These are phyloP conservation scores for Tilletia caries DNA, from an alignment of 1,284 basidiomycete species.

Conservation along the genomic window DNA sequence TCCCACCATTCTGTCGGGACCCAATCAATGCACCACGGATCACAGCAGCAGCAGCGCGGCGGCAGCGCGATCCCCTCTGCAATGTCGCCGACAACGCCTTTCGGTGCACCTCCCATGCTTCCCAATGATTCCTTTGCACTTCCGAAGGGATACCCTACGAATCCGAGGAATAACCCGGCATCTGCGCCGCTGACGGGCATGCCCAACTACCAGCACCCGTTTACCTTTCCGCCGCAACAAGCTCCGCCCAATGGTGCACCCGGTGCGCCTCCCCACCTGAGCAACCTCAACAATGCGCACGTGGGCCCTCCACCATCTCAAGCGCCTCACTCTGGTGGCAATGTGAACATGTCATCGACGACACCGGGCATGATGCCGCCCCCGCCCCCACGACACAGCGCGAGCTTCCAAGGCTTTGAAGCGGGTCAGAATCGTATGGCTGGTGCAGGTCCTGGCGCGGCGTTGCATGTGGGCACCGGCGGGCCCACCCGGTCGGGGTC, in stretches of 20 bases:
- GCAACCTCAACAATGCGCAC: too few species aligned
- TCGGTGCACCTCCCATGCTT: too few species aligned
- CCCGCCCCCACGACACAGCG: background rate
- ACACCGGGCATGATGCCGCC: background rate
- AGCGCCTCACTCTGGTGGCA: background rate
- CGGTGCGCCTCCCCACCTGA: too few species aligned
- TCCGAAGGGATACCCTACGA: background rate
- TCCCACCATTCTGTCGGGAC: background rate
- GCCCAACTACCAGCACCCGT: background rate
- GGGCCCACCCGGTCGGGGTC: background rate
- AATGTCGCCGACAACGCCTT: background rate
- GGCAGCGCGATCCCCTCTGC: background rate
- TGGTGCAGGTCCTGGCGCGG: background rate
- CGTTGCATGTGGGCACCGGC: background rate
- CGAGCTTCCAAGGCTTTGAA: background rate
- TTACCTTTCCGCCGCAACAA: background rate
- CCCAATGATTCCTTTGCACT: background rate
- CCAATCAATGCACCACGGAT: background rate
- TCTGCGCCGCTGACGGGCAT: constrained; percentile 1
- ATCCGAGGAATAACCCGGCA: background rate
- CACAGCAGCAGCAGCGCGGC: too few species aligned
- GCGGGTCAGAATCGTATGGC: background rate
- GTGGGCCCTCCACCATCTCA: too few species aligned
- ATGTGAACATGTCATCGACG: background rate
- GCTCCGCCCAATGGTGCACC: background rate